Percentiles rank a stretch among this genome's conserved stretches.
These are phyloP conservation scores for Mrakia frigida DNA, from an alignment of 768 basidiomycete species.

Conservation along the genomic window DNA sequence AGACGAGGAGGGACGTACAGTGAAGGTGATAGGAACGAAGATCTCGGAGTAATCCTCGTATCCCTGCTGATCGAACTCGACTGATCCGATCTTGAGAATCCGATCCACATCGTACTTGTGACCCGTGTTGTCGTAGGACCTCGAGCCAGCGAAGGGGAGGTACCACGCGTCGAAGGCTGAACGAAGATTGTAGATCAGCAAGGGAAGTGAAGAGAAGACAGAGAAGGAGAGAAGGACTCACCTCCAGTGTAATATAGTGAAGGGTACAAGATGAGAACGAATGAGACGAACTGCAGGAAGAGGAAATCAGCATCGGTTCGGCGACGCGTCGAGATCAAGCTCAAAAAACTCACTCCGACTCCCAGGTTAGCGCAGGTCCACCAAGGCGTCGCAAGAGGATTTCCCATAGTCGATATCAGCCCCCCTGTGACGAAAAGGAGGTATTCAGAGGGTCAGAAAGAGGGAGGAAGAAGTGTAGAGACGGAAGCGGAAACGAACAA, in stretches of 20 bases:
- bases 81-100: background rate
- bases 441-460: background rate
- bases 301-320: background rate
- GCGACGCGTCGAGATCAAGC: background rate
- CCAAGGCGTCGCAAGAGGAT: constrained; percentile 30
- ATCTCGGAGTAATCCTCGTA: constrained; percentile 31
- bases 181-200: background rate
- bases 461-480: background rate
- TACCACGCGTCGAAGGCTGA: constrained; percentile 28
- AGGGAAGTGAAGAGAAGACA: no score
- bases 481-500: background rate
- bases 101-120: background rate
- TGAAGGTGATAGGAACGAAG: constrained; percentile 27
- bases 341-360: constrained; percentile 1
- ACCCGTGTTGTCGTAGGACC: constrained; percentile 28
- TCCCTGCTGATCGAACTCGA: constrained; percentile 6
- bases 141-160: constrained; percentile 20
- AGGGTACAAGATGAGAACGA: constrained; percentile 27
- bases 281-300: constrained; percentile 8
- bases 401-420: constrained; percentile 24
- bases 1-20: background rate
- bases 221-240: background rate
- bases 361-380: constrained; percentile 29
- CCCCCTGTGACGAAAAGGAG: constrained; percentile 17
- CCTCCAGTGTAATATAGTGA: constrained; percentile 25